Evolutionary conservation across 2,329 filamentous ascomycete species (phyloP), one percentile per base, ranked within the genome.

Genomic region (Apiospora hydei): DNA sequence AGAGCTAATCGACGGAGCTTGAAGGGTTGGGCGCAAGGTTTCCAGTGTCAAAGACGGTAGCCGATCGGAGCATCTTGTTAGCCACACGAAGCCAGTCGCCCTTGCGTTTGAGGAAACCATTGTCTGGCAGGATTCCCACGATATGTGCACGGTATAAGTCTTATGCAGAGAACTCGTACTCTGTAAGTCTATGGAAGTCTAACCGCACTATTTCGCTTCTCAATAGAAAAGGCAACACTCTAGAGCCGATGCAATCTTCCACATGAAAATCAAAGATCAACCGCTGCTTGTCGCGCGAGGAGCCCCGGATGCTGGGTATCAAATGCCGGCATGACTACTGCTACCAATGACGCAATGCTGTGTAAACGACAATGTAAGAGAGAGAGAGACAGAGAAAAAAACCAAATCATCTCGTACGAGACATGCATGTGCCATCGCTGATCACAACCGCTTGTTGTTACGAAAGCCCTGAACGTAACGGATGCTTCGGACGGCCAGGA

Each of bases 171-270:
- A 41, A n/a, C 18, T 13, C 34, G 30, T 64, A 64, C 18, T n/a
- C 18, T 41, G 57, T 64, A 64, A 64, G 57, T 64, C 57, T 64
- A 64, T 64, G 57, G 34, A 64, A 41, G 34, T 64, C 57, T 64
- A 64, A 41, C 34, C 18, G 5, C 57, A 24, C 57, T 61, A 64
- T 64, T 41, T 8, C 34, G 57, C 57, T 64, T n/a, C 57, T 64
- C 34, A 21, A 64, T 38, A 64, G 57, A 64, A 41, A 64, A 64
- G 18, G 30, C 18, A 64, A 61, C 53, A 61, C 16, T 21, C 53
- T 38, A 61, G 26, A 61, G 53, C 30, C 53, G 30, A 61, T 61
- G 53, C 30, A 38, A 61, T 53, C 24, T 53, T 30, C 51, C 51
- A 30, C 13, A 30, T 53, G 51, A 53, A 53, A 30, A 30, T 16